These are phyloP conservation scores for Phialophora tarda DNA, from an alignment of 2,329 filamentous ascomycete species.

Conservation along the genomic window DNA sequence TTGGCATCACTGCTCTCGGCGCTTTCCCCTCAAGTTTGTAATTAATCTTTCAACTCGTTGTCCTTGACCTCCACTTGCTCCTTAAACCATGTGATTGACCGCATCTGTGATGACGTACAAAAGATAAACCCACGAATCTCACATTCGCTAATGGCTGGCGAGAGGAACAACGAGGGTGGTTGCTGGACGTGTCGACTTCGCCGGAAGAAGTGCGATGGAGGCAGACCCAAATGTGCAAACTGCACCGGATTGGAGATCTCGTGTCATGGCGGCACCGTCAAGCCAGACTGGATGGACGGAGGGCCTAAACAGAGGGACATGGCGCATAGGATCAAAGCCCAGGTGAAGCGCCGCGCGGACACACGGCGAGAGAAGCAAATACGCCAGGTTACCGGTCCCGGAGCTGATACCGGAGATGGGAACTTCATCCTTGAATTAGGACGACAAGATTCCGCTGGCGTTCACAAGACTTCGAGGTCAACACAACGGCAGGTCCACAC, in stretches of 20 bases:
- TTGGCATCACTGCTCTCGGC: neutral
- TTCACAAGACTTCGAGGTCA: neutral
- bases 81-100: neutral
- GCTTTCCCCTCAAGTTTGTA: neutral
- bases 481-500: neutral
- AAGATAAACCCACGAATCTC: neutral
- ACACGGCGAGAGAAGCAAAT: conserved; percentile 45
- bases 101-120: neutral
- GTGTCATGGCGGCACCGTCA: conserved; percentile 59
- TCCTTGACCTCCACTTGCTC: neutral
- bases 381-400: conserved; percentile 16
- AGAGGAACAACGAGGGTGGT: neutral
- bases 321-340: conserved; percentile 60
- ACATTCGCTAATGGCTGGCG: neutral
- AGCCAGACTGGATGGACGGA: conserved; percentile 65
- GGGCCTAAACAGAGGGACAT: conserved; percentile 57
- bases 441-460: neutral
- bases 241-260: conserved; percentile 62
- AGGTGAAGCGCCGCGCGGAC: conserved; percentile 62
- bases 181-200: conserved; percentile 52
- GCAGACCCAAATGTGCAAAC: conserved; percentile 57
- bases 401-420: conserved; percentile 15
- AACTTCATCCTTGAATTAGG: conserved; percentile 11
- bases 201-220: conserved; percentile 67
- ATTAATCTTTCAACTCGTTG: too few relatives aligned